Evolutionary conservation across 768 basidiomycete genomes (phyloP), one percentile per base, ranked within the genome.

Genomic region (Hortiboletus campestris): DNA sequence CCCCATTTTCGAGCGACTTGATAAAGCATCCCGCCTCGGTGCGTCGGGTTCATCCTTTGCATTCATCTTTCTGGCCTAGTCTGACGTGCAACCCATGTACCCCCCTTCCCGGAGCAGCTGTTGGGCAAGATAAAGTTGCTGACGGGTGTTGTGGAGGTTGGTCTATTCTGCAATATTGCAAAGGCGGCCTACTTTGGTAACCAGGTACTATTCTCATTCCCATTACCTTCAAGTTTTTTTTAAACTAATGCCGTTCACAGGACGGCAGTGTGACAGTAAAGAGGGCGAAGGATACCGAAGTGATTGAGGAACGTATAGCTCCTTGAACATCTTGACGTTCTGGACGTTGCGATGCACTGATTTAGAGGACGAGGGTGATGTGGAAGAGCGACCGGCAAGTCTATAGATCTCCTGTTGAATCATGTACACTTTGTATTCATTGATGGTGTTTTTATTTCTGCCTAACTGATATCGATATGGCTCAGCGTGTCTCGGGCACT

Each of bases 131-230:
- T 98, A 67, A 98, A 98, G 78, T 83, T 96, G 81, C 79, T 98
- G 56, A 98, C 96, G 4, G 97, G 97, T 44, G 93, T 98, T 22
- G 92, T 98, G n/a, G 97, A 99, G 72, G 97, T 98, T 34, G 97
- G 97, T 1, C 72, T 99, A n/a, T 98, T 99, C 76, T 94, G 92
- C 68, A 78, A 85, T 51, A 87, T 97, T 80, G 94, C 90, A 6
- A 83, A 86, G 67, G 94, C 94, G 1, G 96, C 95, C n/a, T 98
- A 98, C 77, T 99, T 98, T 72, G 92, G 92, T 19, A 94, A 94
- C 61, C 78, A 84, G 74, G 91, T 89, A 42, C 43, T 75, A 66
- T 49, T 8, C 39, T 25, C 7, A 11, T 51, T 13, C 28, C 22
- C 46, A 9, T 28, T 16, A 11, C 32, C 3, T 19, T 2, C n/a